A percentile compares a stretch with the other conserved stretches of the same genome.
Conservation (phyloP, 176 grass and related monocot genomes). For the Eragrostis nindensis region DNA sequence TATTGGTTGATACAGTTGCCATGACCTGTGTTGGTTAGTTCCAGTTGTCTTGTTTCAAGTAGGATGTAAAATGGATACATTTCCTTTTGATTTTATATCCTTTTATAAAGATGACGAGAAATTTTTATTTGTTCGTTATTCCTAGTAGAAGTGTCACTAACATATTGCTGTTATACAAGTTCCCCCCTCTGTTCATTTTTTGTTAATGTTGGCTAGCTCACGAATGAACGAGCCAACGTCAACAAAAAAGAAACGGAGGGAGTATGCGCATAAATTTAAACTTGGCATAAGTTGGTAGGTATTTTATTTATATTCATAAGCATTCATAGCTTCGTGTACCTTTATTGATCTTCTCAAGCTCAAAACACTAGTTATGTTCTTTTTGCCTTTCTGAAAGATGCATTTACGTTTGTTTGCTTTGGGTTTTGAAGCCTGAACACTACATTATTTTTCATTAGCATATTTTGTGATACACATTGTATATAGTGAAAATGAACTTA, state of each 20-base stretch:
- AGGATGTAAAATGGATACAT: not conserved
- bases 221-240: too few species aligned
- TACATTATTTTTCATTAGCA: constrained; percentile 30
- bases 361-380: not conserved
- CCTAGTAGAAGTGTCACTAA: not conserved
- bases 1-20: not conserved
- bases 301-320: not conserved
- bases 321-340: not conserved
- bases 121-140: too few species aligned
- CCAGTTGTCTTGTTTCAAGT: constrained; percentile 13
- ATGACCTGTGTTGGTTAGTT: not conserved
- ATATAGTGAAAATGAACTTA: constrained; percentile 6
- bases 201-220: too few species aligned
- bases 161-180: not conserved
- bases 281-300: not conserved
- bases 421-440: constrained; percentile 14
- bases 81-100: not conserved
- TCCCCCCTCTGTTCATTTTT: too few species aligned
- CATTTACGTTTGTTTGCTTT: not conserved
- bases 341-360: not conserved
- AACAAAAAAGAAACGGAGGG: too few species aligned
- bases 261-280: too few species aligned
- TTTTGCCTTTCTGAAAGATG: not conserved
- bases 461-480: not conserved
- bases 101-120: not conserved